Conservation (phyloP, 2,329 filamentous ascomycete species). For the Erysiphe pulchra region DNA sequence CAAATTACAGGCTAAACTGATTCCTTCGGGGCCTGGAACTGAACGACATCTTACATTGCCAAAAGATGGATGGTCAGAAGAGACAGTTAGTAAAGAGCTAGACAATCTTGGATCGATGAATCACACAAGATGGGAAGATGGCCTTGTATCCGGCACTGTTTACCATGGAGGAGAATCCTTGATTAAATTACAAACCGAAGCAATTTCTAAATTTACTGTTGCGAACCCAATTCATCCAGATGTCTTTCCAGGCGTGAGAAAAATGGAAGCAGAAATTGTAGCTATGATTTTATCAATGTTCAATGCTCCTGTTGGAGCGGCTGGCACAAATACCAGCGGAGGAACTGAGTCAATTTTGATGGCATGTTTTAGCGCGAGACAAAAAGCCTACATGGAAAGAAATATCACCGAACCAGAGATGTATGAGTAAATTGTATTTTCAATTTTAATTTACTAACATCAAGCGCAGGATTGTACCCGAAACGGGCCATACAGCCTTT, state of each 20-base stretch:
- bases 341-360: slow-evolving; percentile 94
- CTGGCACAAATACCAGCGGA: slow-evolving; percentile 73
- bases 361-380: slow-evolving; percentile 72
- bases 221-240: slow-evolving; percentile 94
- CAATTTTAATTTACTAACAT: slow-evolving; percentile 4
- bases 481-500: slow-evolving; percentile 90
- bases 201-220: slow-evolving; percentile 83
- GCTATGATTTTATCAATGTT: slow-evolving; percentile 84
- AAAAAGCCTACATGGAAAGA: slow-evolving; percentile 68
- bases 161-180: slow-evolving; percentile 80
- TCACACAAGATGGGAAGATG: slow-evolving; percentile 92
- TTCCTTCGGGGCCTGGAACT: slow-evolving; percentile 43
- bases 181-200: slow-evolving; percentile 66
- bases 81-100: slow-evolving; percentile 58
- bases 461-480: slow-evolving; percentile 52
- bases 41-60: slow-evolving; percentile 55
- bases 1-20: slow-evolving; percentile 64
- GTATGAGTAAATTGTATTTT: slow-evolving; percentile 21
- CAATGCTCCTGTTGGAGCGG: slow-evolving; percentile 63
- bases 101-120: slow-evolving; percentile 60
- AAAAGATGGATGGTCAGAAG: slow-evolving; percentile 56
- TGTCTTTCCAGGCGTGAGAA: slow-evolving; percentile 88
- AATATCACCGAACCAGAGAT: slow-evolving; percentile 87
- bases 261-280: slow-evolving; percentile 98
- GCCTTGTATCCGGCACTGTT: slow-evolving; percentile 77